Base-by-base conservation (phyloP, 495 filamentous ascomycete species). In the Neurospora hispaniola region DNA sequence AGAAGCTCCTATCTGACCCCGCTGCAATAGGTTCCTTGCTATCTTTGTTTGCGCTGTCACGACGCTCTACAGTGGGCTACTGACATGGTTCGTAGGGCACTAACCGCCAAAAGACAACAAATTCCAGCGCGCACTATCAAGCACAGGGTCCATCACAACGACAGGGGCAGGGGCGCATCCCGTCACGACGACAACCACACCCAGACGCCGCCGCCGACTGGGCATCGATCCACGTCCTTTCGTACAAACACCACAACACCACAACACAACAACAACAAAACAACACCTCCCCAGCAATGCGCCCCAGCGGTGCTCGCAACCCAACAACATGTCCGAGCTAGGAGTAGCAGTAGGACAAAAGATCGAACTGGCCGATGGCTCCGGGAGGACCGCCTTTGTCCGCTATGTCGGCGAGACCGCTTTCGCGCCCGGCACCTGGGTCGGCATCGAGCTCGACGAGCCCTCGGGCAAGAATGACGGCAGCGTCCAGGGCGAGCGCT, bases 391-490 rank as follows among this genome's bases (percentile, higher is more conserved):
- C 71, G 96, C 86, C 76, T 89, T 87, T 73, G 86, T 98, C 62
- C 92, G 93, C 76, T 99, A 90, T 80, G 81, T 93, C 73, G 96
- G 96, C 74, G 84, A 86, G 62, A 92, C 94, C 38, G 82, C 87
- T 73, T 97, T 98, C 81, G 89, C 93, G 42, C 79, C 80, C 4
- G 96, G 94, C 71, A 90, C 93, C 39, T 99, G 95, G 93, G 84
- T 97, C 70, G 96, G 96, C 70, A 86, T 98, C 66, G 94, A 97
- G 85, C 87, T 99, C 73, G 90, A 92, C 48, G 91, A 91, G 43
- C 83, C 88, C n/a, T 87, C 85, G 12, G 96, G 96, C 12, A 98
- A 99, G 83, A 98, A 99, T 77, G 93, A 99, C 86, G 96, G 96
- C 75, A 89, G 91, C 40, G 92, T 98, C 46, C 88, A 95, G 80